Base-by-base conservation (phyloP, 2,329 filamentous ascomycete genomes). In the Pleoardoris graminearum region DNA sequence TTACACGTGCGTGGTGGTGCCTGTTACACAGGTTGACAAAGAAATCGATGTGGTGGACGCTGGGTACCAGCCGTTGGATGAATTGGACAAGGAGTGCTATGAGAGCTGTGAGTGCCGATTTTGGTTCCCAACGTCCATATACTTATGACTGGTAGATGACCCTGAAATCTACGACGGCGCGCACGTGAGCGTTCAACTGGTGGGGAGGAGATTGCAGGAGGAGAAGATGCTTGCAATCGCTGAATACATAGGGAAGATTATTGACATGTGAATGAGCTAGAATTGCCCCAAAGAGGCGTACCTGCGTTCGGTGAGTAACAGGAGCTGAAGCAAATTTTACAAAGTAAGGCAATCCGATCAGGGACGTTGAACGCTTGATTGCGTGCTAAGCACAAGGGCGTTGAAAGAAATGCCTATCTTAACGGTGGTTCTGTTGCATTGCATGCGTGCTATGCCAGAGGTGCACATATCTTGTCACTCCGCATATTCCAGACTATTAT, bases 191-290 rank as follows among this genome's bases (percentile, higher is more conserved):
- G 12, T 76, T 46, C 73, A 75, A 42, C 44, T 76, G 29, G 68
- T 76, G 1, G 72, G 72, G 1, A 55, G 71, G 17, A 65, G 68
- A 25, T 33, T 75, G 21, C 66, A 75, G 21, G 73, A 76, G 51
- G 73, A 76, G 60, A 73, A 72, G 57, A 71, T 73, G 38, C 45
- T 75, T 37, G 71, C 67, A 8, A 59, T 75, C 37, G 71, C 71
- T 0, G 70, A 73, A 36, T 60, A 66, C 53, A 57, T 73, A 3
- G 62, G 61, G 3, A 57, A 57, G 23, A 21, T 64, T 3, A 42
- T 72, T 23, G 62, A 58, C 3, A 62, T 56, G 42, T 62, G 19
- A 45, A 3, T n/a, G 16, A 14, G 16, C 14, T 19, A 27, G n/a
- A n/a, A n/a, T n/a, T n/a, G n/a, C n/a, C n/a, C n/a, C n/a, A n/a